Evolutionary conservation across 1,284 basidiomycete genomes (phyloP).

Genomic region (Heterobasidion parviporum): DNA sequence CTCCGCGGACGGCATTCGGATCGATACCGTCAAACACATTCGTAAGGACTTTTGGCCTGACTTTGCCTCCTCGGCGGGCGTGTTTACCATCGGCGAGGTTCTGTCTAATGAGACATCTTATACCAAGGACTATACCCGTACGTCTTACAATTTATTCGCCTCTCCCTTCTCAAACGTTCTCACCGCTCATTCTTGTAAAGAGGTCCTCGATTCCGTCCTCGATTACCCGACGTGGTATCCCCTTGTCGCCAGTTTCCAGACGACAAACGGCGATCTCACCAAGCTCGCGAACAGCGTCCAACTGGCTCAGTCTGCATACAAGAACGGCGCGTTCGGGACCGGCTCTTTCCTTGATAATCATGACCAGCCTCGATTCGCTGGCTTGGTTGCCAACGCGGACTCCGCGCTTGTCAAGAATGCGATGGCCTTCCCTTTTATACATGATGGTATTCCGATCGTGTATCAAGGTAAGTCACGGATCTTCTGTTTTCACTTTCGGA

Average conservation of each 20-base stretch:
- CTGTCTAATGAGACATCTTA: slow-evolving; percentile 38
- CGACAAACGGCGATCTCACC: slow-evolving; percentile 24
- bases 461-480: slow-evolving; percentile 32
- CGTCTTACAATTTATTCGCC: not conserved
- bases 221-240: slow-evolving; percentile 49
- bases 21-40: slow-evolving; percentile 66
- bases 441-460: slow-evolving; percentile 45
- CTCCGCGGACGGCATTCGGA: slow-evolving; percentile 65
- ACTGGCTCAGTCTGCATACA: slow-evolving; percentile 24
- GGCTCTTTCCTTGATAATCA: slow-evolving; percentile 48
- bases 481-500: not conserved
- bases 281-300: slow-evolving; percentile 21
- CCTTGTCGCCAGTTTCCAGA: slow-evolving; percentile 28
- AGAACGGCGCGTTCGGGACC: slow-evolving; percentile 14
- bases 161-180: not conserved
- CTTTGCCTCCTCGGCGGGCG: slow-evolving; percentile 66
- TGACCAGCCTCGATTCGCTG: slow-evolving; percentile 37
- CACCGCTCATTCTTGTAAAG: not conserved
- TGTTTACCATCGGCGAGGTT: slow-evolving; percentile 84
- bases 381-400: slow-evolving; percentile 25
- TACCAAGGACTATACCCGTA: not conserved
- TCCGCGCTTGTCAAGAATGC: slow-evolving; percentile 24
- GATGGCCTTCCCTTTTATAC: slow-evolving; percentile 26
- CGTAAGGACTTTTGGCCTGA: slow-evolving; percentile 60
- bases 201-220: slow-evolving; percentile 39